These are phyloP conservation scores for Coemansia sp. DNA, from an alignment of 192 early-diverging fungal species.

Conservation along the genomic window DNA sequence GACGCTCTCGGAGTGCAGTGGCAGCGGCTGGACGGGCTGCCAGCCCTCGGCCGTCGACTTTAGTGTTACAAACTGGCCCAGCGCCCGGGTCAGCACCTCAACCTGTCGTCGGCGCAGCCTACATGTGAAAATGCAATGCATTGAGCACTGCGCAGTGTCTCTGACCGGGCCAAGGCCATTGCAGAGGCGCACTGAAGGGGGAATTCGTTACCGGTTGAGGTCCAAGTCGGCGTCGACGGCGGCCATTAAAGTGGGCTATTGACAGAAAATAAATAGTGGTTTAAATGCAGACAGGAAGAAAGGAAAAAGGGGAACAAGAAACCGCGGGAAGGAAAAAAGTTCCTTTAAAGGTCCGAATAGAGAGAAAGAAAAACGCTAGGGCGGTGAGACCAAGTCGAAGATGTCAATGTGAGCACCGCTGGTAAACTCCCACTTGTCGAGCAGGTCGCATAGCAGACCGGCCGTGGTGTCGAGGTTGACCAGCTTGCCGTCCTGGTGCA, in stretches of 20 bases:
- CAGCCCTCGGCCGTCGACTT: constrained; percentile 42
- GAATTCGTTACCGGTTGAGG: constrained; percentile 30
- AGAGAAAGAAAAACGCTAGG: too few species aligned
- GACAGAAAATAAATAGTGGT: background rate
- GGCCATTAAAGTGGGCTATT: constrained; percentile 2
- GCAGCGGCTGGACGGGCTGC: constrained; percentile 17
- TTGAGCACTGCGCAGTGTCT: too few species aligned
- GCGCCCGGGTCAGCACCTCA: constrained; percentile 34
- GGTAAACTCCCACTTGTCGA: constrained; percentile 56
- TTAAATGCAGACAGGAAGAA: background rate
- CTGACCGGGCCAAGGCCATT: too few species aligned
- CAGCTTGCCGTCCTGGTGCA: constrained; percentile 64
- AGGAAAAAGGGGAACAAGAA: background rate
- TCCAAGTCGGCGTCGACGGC: constrained; percentile 29
- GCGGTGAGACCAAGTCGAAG: constrained; percentile 61
- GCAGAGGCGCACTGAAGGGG: background rate
- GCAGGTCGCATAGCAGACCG: constrained; percentile 55
- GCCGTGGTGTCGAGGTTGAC: constrained; percentile 67
- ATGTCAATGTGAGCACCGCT: constrained; percentile 70
- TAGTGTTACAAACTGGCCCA: constrained; percentile 42
- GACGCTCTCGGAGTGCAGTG: constrained; percentile 2
- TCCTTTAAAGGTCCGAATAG: too few species aligned
- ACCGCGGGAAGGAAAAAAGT: too few species aligned
- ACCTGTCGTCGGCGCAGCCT: constrained; percentile 47
- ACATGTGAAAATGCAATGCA: background rate